These are phyloP conservation scores for Phaeosphaeriaceae sp. DNA, from an alignment of 2,329 filamentous ascomycete species.

Conservation along the genomic window DNA sequence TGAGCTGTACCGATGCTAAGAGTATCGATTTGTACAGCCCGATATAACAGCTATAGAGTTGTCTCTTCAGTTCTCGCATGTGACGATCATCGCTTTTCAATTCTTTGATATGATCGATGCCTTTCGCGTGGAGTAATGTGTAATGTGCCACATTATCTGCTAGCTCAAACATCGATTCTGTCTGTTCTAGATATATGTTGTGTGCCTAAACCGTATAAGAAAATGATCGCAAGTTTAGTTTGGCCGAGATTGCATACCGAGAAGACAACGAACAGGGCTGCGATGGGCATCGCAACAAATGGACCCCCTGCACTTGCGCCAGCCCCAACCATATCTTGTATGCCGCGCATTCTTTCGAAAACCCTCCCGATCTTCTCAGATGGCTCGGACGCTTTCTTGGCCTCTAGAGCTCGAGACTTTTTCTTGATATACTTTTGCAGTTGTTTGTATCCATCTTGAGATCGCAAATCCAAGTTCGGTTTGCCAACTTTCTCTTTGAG, in stretches of 20 bases:
- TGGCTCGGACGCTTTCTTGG: constrained; percentile 8
- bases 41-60: constrained; percentile 17
- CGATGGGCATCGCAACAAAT: constrained; percentile 23
- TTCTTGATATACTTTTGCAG: constrained; percentile 13
- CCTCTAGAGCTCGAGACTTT: constrained; percentile 9
- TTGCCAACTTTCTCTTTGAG: constrained; percentile 18
- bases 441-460: constrained; percentile 19
- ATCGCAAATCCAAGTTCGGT: constrained; percentile 18
- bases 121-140: constrained; percentile 17
- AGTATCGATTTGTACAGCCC: constrained; percentile 20
- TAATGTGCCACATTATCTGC: constrained; percentile 16
- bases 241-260: constrained; percentile 9
- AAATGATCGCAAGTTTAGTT: too few species aligned
- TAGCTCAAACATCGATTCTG: constrained; percentile 19
- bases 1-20: constrained; percentile 20
- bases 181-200: constrained; percentile 19
- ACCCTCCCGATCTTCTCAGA: constrained; percentile 15
- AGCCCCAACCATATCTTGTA: constrained; percentile 20
- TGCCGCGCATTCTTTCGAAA: constrained; percentile 16
- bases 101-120: constrained; percentile 12
- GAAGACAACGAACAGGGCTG: constrained; percentile 23
- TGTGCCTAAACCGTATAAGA: constrained; percentile 7
- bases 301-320: constrained; percentile 22
- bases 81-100: constrained; percentile 11
- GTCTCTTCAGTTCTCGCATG: constrained; percentile 19